Evolutionary conservation across 306 rosid species (phyloP), one percentile per base, ranked within the genome.

Genomic region (Bauhinia variegata): DNA sequence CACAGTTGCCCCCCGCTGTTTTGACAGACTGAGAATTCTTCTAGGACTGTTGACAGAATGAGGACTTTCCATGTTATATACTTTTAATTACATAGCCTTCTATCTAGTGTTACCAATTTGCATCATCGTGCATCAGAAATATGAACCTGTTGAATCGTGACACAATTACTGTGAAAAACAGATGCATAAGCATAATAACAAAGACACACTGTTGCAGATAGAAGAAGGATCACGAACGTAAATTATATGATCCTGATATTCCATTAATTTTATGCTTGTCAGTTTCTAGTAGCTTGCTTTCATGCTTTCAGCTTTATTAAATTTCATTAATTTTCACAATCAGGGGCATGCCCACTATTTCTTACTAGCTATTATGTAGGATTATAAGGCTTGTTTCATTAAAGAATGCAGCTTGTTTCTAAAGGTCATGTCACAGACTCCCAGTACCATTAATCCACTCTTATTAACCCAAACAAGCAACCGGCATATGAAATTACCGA

Each of bases 21-120:
- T 86, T 6, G 93, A 86, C 18, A 92, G 36, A 64, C 96, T 89
- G 43, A 84, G 83, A 38, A 73, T 84, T 83, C 96, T 79, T 74
- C 98, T 84, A 7, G 96, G 98, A 53, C 96, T 89, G 76, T 84
- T 86, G 2, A 87, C 91, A 23, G 96, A 89, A 70, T 57, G 79
- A 3, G 85, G 86, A 70, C 86, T 89, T 54, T 89, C 96, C 98
- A 92, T 89, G 15, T 31, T 9, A 62, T 60, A 5, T 46, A n/a
- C 56, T 71, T 77, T 47, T 65, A 65, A 48, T 16, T 47, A 62
- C 36, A 12, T 31, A 30, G 32, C 10, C 38, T 68, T 56, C 65
- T n/a, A n/a, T n/a, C n/a, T 41, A 13, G 6, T 43, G 54, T 14
- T 8, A 11, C 58, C 17, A 53, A 34, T 60, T 41, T 54, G 54